phyloP scores from a whole-genome alignment of 2,329 filamentous ascomycete genomes.

The Pyricularia sp. region DNA sequence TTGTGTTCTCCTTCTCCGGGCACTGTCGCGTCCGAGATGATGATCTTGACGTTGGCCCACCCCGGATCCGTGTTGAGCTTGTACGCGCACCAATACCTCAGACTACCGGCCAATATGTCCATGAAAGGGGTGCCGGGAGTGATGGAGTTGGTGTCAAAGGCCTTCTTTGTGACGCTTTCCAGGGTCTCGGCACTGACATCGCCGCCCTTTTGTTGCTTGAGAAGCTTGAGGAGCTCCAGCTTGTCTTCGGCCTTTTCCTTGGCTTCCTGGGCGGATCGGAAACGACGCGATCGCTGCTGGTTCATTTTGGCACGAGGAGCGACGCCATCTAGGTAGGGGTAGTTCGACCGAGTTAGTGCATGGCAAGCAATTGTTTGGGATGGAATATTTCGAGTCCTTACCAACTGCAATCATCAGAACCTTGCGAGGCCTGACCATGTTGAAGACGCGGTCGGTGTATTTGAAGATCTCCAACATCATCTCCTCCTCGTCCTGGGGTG shows the following conservation, averaged over 20 bases:
- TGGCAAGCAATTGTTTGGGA: conserved; percentile 5
- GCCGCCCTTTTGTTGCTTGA: conserved; percentile 69
- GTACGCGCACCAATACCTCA: conserved; percentile 96
- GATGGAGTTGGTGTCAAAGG: conserved; percentile 81
- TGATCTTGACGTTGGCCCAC: conserved; percentile 93
- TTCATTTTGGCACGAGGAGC: conserved; percentile 99
- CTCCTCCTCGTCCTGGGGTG: conserved; percentile 90
- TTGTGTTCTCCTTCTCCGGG: conserved; percentile 98
- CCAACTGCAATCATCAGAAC: conserved; percentile 95
- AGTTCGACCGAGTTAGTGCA: not conserved
- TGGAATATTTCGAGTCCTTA: conserved; percentile 30
- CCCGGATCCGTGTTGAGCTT: conserved; percentile 95
- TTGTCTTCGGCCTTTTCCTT: conserved; percentile 91
- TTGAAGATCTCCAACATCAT: conserved; percentile 99
- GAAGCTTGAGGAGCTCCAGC: conserved; percentile 73
- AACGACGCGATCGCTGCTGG: conserved; percentile 92
- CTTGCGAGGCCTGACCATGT: conserved; percentile 96
- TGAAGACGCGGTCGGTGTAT: conserved; percentile 97
- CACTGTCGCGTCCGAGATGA: conserved; percentile 96
- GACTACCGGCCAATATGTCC: conserved; percentile 82
- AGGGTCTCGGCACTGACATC: conserved; percentile 50
- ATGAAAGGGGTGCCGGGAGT: conserved; percentile 98
- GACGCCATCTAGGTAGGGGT: conserved; percentile 64
- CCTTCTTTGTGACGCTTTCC: conserved; percentile 66
- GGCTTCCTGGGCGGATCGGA: conserved; percentile 88